Conservation (phyloP, 495 filamentous ascomycete species). For the Talaromyces trachyspermus region DNA sequence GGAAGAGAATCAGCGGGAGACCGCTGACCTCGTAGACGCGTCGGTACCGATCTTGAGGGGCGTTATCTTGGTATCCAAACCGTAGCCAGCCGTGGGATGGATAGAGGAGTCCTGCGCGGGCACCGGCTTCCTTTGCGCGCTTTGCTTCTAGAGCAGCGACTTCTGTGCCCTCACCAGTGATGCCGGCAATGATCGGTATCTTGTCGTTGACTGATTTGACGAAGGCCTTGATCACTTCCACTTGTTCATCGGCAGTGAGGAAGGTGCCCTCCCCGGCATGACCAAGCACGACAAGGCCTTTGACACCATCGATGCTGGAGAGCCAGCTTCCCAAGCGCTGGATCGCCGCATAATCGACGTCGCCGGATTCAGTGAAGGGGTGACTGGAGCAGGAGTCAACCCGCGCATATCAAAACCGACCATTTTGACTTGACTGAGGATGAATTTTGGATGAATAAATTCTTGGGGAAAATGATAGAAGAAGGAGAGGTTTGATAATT, state of each 20-base stretch:
- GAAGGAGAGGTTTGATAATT: no score
- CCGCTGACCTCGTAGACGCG: slow-evolving; percentile 24
- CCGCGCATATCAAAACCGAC: slow-evolving; percentile 21
- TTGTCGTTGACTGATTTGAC: slow-evolving; percentile 28
- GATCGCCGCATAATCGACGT: slow-evolving; percentile 25
- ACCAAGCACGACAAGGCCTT: slow-evolving; percentile 28
- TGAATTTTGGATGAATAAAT: no score
- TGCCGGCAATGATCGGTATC: slow-evolving; percentile 28
- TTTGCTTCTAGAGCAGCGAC: slow-evolving; percentile 30
- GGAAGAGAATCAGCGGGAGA: slow-evolving; percentile 29
- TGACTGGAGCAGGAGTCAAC: slow-evolving; percentile 28
- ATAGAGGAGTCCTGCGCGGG: slow-evolving; percentile 27
- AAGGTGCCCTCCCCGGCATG: slow-evolving; percentile 31
- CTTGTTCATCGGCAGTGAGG: slow-evolving; percentile 26
- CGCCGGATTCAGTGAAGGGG: slow-evolving; percentile 22
- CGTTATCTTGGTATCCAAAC: slow-evolving; percentile 29
- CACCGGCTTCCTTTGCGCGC: slow-evolving; percentile 28
- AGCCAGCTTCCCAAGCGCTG: slow-evolving; percentile 30
- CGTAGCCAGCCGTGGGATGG: slow-evolving; percentile 32
- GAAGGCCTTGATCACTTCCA: slow-evolving; percentile 25
- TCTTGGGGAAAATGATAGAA: no score
- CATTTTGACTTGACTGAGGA: no score
- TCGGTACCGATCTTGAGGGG: slow-evolving; percentile 28
- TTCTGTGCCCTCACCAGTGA: slow-evolving; percentile 28
- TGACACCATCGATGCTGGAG: slow-evolving; percentile 26